Base-by-base conservation (phyloP, 2,329 filamentous ascomycete genomes). In the Colletotrichum sp. region DNA sequence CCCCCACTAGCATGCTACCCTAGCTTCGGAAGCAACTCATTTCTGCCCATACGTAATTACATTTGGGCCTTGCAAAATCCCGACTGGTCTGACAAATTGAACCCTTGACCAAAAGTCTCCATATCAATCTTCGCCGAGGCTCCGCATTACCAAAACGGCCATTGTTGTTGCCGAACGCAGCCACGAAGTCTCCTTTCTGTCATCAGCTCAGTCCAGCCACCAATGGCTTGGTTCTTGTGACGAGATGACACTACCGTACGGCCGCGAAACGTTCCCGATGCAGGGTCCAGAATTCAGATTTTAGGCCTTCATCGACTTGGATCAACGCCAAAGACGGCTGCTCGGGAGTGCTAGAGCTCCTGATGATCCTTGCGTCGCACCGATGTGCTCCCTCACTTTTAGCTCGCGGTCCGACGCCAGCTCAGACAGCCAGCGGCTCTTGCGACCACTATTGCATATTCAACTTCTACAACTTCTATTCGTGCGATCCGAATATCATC, bases 241-340 rank as follows among this genome's bases (percentile, higher is more conserved):
- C 70, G 64, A 73, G 65, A 60, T 34, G 49, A 36, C 24, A 60
- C 34, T 13, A 52, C 57, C n/a, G 36, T 63, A 44, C 39, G n/a
- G 57, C 28, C 64, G 21, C 57, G 24, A 68, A 65, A 73, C 64
- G 63, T 73, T 24, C 59, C 59, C 26, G 39, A 30, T 63, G 63
- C 63, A 76, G 69, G 63, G 69, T 76, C 73, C 57, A 72, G 44
- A 44, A 63, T 57, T 55, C 15, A 64, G 72, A 68, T 72, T 26
- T 44, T 28, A 52, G 28, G 62, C 13, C 52, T 71, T 65, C 28
- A 39, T 71, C 65, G 57, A 26, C 52, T 60, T 72, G n/a, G 64
- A 55, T n/a, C 36, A 32, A 28, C 26, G 57, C 36, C 57, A 32
- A 28, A 9, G 57, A 30, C 57, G 9, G n/a, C 26, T 63, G 24